Base-by-base conservation (phyloP, 805 yeast genomes). In the Debaryomyces tyrocola region DNA sequence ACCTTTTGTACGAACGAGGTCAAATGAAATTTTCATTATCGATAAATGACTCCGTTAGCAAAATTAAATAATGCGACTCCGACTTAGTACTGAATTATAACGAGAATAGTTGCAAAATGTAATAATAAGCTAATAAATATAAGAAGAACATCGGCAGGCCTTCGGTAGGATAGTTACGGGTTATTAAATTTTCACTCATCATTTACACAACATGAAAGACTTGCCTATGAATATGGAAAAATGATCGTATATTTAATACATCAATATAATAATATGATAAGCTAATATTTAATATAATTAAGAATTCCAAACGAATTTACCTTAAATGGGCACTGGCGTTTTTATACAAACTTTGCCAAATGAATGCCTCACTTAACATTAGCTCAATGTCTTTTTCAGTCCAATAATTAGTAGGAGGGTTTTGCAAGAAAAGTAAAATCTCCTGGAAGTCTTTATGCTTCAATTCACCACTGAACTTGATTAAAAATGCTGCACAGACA, bases 401-500 rank as follows among this genome's bases (percentile, higher is more conserved):
- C 99, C 99, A 94, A 33, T 75, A 69, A 41, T 75, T 70, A 0
- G 98, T 94, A 20, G 97, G 97, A 8, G 91, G 85, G 50, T 86
- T 87, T 65, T 94, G 99, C 41, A 94, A 71, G 60, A 89, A 92
- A 64, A 95, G 85, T 69, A 94, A 83, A 31, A 90, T 88, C 51
- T 90, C 98, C 68, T 94, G 98, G 63, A 94, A 94, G 53, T 92
- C 98, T 90, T 86, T 88, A 8, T 77, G 74, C 62, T 86, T 82
- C 52, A 94, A 70, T 52, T 83, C 84, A 45, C 78, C 83, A 51
- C 94, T 83, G 84, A 96, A 94, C 59, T 89, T 85, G 50, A 90
- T 87, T 55, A 94, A 72, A 60, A 92, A 94, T 17, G 99, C 98
- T 17, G 98, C 97, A 68, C 99, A 94, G 3, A 94, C 99, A 63